These are phyloP conservation scores for Vigna mungo DNA, from an alignment of 306 rosid genomes.

Conservation along the genomic window DNA sequence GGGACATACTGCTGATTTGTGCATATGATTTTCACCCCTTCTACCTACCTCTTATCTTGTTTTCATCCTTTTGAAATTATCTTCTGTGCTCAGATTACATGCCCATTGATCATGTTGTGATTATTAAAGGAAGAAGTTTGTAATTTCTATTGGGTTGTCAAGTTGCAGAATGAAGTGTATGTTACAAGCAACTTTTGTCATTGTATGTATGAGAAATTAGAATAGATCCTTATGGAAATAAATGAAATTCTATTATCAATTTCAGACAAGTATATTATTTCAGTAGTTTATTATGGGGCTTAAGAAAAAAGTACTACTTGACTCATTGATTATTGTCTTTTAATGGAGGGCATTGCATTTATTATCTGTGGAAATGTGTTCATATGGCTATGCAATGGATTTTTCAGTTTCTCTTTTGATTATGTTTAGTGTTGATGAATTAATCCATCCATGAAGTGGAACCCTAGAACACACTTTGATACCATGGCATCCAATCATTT, in stretches of 20 bases:
- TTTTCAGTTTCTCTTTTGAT: constrained; percentile 13
- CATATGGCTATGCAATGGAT: constrained; percentile 1
- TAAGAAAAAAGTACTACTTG: constrained; percentile 8
- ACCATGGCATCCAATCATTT: no score
- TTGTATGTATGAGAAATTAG: constrained; percentile 59
- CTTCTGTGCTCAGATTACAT: constrained; percentile 50
- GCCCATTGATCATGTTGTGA: constrained; percentile 52
- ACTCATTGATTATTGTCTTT: background rate
- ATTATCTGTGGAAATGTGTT: background rate
- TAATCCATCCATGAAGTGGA: no score
- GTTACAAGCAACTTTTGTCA: constrained; percentile 55
- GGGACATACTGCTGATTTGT: constrained; percentile 58
- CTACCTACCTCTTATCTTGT: constrained; percentile 22
- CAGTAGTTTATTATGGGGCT: background rate
- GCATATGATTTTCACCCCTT: constrained; percentile 56
- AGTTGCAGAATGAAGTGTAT: constrained; percentile 52
- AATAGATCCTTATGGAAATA: constrained; percentile 50
- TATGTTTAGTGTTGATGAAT: background rate
- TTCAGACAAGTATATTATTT: constrained; percentile 4
- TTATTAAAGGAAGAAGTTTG: constrained; percentile 47
- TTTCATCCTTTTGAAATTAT: constrained; percentile 49
- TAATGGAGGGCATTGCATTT: background rate
- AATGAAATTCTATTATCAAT: constrained; percentile 42
- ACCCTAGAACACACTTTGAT: no score
- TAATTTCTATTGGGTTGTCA: constrained; percentile 50